Evolutionary conservation across 352 stramenopile genomes (phyloP), one percentile per base, ranked within the genome.

Genomic region (Pythium phragmiticola): DNA sequence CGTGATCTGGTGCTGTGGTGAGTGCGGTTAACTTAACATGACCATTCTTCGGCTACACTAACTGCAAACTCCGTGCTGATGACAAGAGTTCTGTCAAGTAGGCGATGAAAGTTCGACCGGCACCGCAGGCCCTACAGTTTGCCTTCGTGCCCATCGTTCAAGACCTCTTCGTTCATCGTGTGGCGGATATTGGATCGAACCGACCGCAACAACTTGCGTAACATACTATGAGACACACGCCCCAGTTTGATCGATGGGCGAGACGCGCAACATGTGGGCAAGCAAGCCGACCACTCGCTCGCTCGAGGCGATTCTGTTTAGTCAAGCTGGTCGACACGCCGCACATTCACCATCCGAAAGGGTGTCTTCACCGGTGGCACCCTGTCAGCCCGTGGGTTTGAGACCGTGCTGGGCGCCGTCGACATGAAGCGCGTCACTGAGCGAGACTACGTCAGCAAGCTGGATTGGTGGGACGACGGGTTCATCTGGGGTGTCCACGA

Each of bases 281-380:
- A 87, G 76, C 41, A 84, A 68, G 69, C 55, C 68, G 13, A 87
- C 80, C 13, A 89, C 76, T 71, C 75, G 80, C 1, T 87, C 80
- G 0, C 23, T 89, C 1, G 77, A 87, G 56, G 84, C 75, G 53
- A 73, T 85, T 37, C 34, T 84, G 12, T 89, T 77, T 43, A 73
- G 58, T 0, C 77, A 89, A 77, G n/a, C 49, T 87, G 3, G 57
- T 62, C 0, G 80, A 74, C 5, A 57, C 86, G 50, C 77, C 80
- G 13, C 77, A 89, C 49, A 49, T 89, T 2, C 82, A 87, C 58
- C 74, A 73, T 14, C 52, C 59, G 0, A 82, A 82, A 51, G 76
- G 76, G 0, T 87, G 66, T 70, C 6, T 87, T 87, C 0, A 82
- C 80, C 0, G 80, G 77, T 6, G 83, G 72, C 57, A 70, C 87